phyloP scores from a whole-genome alignment of 352 stramenopile genomes.

The Pythium rishiriense region DNA sequence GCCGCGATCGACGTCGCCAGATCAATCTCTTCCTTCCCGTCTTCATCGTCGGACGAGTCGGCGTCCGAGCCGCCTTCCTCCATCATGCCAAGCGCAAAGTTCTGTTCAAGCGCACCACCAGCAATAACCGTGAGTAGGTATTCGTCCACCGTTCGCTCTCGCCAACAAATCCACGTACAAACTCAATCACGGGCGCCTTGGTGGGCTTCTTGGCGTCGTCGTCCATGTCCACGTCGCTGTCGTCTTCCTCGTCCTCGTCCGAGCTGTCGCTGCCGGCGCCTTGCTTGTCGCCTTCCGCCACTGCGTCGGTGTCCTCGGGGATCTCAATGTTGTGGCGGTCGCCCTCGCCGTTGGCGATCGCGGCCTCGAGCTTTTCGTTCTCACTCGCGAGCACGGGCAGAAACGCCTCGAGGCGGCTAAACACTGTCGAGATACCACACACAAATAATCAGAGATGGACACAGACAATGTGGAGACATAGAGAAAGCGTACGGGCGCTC shows the following conservation, averaged over 20 bases:
- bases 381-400: conserved; percentile 70
- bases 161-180: conserved; percentile 42
- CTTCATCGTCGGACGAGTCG: conserved; percentile 35
- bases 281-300: neutral
- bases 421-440: conserved; percentile 38
- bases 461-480: neutral
- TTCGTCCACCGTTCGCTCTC: too few relatives aligned
- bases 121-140: neutral
- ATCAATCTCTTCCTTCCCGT: conserved; percentile 24
- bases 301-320: conserved; percentile 26
- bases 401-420: conserved; percentile 75
- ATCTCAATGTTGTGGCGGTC: conserved; percentile 79
- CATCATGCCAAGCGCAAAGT: conserved; percentile 77
- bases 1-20: conserved; percentile 34
- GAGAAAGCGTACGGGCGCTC: conserved; percentile 49
- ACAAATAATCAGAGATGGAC: conserved; percentile 1
- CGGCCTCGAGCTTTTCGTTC: conserved; percentile 74
- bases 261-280: conserved; percentile 23
- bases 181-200: conserved; percentile 61
- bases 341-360: conserved; percentile 53
- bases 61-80: conserved; percentile 37
- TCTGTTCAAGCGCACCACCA: conserved; percentile 31
- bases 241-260: conserved; percentile 21
- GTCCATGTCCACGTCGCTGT: conserved; percentile 17
- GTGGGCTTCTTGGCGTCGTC: conserved; percentile 24